Conservation (phyloP, 441 rosid species). For the Populus trichocarpa region DNA sequence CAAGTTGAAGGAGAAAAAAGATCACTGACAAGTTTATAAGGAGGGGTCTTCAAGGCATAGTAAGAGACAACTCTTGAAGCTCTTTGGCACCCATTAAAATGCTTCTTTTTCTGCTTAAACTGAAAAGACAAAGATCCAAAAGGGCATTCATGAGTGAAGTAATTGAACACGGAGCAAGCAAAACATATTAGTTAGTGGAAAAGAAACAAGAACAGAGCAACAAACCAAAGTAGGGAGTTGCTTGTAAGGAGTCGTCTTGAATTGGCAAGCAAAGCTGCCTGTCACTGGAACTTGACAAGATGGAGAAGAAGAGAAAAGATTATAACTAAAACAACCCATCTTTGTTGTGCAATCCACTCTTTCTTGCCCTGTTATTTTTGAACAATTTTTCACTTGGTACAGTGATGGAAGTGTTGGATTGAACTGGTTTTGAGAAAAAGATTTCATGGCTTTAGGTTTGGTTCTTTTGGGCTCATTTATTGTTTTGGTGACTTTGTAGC, state of each 20-base stretch:
- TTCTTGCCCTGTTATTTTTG: neutral
- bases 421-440: neutral
- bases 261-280: neutral
- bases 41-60: slow-evolving; percentile 75
- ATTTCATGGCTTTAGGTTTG: neutral
- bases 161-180: neutral
- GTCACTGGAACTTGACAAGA: neutral
- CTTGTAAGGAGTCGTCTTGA: neutral
- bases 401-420: neutral
- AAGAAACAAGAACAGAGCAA: neutral
- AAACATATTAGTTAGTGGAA: neutral
- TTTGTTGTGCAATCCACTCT: neutral
- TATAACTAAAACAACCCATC: neutral
- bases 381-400: neutral
- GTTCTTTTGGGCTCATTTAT: neutral
- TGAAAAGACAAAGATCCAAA: neutral
- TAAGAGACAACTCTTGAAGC: slow-evolving; percentile 52
- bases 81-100: slow-evolving; percentile 29
- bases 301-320: neutral
- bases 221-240: neutral
- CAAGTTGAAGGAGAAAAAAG: neutral
- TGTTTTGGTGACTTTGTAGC: neutral
- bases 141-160: neutral
- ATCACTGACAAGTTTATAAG: slow-evolving; percentile 66
- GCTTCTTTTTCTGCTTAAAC: slow-evolving; percentile 27